A percentile compares a stretch with the other conserved stretches of the same genome.
Conservation (phyloP, 2,329 filamentous ascomycete genomes). For the Colletotrichum limetticola region DNA sequence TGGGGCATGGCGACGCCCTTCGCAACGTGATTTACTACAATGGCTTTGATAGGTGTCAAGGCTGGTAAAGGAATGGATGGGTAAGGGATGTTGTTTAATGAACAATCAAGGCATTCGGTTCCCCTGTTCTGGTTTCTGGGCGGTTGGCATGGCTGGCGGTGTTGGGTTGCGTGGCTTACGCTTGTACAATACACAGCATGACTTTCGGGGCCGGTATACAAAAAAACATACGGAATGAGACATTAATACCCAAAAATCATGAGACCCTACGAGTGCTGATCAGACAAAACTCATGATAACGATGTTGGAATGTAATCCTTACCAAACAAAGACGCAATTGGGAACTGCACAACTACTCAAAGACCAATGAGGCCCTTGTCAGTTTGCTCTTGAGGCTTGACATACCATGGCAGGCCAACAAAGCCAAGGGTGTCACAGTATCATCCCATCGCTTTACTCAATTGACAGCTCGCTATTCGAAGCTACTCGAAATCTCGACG, state of each 20-base stretch:
- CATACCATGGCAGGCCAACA: no score
- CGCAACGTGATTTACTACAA: conserved; percentile 29
- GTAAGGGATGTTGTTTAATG: conserved; percentile 26
- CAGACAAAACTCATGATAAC: not conserved
- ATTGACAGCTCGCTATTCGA: no score
- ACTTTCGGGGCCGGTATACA: conserved; percentile 35
- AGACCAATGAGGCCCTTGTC: no score
- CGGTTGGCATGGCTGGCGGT: conserved; percentile 35
- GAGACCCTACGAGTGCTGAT: not conserved
- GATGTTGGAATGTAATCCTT: not conserved
- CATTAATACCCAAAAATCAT: conserved; percentile 30
- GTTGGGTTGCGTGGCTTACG: conserved; percentile 35
- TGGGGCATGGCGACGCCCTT: conserved; percentile 50
- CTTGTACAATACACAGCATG: conserved; percentile 36
- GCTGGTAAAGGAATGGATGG: conserved; percentile 21
- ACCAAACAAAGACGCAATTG: no score
- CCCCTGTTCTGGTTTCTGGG: conserved; percentile 32
- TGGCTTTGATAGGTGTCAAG: conserved; percentile 33
- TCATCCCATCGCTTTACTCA: fast-evolving
- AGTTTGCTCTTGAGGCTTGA: no score
- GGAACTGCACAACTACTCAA: no score
- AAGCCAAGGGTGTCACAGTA: no score
- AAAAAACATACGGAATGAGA: conserved; percentile 35
- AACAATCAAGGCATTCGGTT: conserved; percentile 32
- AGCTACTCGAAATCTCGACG: no score